These are phyloP conservation scores for Amanita thiersii DNA, from an alignment of 768 basidiomycete genomes.

Conservation along the genomic window DNA sequence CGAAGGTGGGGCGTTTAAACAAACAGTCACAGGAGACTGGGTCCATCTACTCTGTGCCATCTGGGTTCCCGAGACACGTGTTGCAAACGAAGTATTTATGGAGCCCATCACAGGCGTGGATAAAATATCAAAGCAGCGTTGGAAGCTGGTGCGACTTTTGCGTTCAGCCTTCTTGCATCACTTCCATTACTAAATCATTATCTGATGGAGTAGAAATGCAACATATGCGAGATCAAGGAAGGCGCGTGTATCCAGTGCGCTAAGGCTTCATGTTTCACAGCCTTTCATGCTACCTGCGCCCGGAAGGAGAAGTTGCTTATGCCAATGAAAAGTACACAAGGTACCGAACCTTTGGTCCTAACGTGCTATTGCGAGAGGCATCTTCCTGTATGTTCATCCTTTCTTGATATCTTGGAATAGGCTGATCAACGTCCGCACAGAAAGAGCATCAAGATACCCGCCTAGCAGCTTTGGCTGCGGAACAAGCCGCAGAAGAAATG, in stretches of 20 bases:
- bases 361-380: conserved; percentile 88
- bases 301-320: conserved; percentile 76
- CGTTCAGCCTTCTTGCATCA: neutral
- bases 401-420: no score
- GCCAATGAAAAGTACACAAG: conserved; percentile 80
- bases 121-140: conserved; percentile 79
- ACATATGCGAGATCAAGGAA: conserved; percentile 34
- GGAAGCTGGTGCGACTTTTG: conserved; percentile 72
- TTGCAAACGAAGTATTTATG: conserved; percentile 95
- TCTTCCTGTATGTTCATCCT: conserved; percentile 52
- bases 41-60: conserved; percentile 95
- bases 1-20: conserved; percentile 97
- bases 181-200: neutral
- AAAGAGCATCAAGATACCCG: conserved; percentile 64
- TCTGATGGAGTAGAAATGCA: conserved; percentile 31
- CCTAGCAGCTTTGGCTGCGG: conserved; percentile 42
- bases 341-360: conserved; percentile 63
- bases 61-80: conserved; percentile 92
- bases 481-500: conserved; percentile 27
- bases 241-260: conserved; percentile 97
- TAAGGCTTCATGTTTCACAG: conserved; percentile 82
- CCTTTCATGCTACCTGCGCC: conserved; percentile 94
- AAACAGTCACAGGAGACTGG: conserved; percentile 89
- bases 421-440: no score
- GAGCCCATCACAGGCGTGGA: conserved; percentile 93